Evolutionary conservation across 345 rosid species (phyloP).

Genomic region (Boechera stricta): DNA sequence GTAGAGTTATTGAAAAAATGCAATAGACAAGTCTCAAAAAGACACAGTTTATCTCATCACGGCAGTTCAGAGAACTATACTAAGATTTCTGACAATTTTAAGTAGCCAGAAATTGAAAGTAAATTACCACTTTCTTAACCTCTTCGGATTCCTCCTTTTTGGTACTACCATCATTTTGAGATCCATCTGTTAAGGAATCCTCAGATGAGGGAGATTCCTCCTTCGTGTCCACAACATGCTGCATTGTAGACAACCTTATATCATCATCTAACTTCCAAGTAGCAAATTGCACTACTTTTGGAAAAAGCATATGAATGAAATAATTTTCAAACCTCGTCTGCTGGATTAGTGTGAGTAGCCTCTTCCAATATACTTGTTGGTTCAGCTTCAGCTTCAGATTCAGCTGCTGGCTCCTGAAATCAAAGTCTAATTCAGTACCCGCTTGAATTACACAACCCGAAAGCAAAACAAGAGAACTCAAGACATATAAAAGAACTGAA

Average conservation of each 20-base stretch:
- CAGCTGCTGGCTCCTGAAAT: constrained; percentile 44
- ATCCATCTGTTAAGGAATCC: constrained; percentile 48
- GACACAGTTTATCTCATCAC: neutral
- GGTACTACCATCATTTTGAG: constrained; percentile 50
- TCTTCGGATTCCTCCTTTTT: constrained; percentile 51
- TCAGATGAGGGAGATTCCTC: constrained; percentile 48
- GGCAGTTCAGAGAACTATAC: constrained; percentile 3
- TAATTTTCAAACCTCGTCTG: constrained; percentile 48
- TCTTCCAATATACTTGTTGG: constrained; percentile 44
- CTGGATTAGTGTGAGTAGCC: constrained; percentile 39
- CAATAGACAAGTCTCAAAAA: constrained; percentile 26
- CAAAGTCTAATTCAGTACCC: constrained; percentile 40
- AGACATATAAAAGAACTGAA: neutral
- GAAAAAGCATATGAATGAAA: constrained; percentile 21
- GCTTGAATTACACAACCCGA: neutral
- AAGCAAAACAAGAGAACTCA: constrained; percentile 25
- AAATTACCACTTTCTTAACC: constrained; percentile 50
- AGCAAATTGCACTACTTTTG: neutral
- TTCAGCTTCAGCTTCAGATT: constrained; percentile 48
- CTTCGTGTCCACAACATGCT: constrained; percentile 51
- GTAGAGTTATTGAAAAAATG: constrained; percentile 8
- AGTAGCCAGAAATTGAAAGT: neutral
- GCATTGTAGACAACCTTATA: constrained; percentile 37
- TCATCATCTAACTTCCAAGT: constrained; percentile 20
- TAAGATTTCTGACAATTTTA: neutral